Conservation (phyloP, 2,329 filamentous ascomycete species). For the Sclerotiophoma versabilis region DNA sequence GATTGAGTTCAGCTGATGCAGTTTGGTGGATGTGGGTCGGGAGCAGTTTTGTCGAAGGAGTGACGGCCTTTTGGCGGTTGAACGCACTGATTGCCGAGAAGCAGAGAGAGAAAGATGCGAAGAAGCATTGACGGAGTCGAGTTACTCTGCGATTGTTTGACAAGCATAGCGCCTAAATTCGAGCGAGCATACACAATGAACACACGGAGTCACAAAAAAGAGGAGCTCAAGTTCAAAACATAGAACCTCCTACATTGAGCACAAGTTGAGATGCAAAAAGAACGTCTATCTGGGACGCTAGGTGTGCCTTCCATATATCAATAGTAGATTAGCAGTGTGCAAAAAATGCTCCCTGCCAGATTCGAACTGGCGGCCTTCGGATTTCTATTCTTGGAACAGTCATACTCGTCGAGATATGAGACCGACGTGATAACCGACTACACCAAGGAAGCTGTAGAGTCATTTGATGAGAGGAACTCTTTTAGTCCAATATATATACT, state of each 20-base stretch:
- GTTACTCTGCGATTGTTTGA: too few species aligned
- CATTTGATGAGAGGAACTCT: conserved; percentile 6
- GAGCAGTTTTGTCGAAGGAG: conserved; percentile 62
- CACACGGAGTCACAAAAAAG: too few species aligned
- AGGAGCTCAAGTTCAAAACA: too few species aligned
- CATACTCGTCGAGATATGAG: conserved; percentile 36
- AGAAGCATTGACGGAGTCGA: conserved; percentile 37
- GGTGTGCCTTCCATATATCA: not conserved
- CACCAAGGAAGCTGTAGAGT: conserved; percentile 32
- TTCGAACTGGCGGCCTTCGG: conserved; percentile 41
- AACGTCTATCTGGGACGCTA: too few species aligned
- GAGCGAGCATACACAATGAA: not conserved
- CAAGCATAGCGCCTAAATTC: not conserved
- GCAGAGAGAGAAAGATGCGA: conserved; percentile 41
- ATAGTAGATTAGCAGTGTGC: not conserved
- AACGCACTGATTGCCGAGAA: conserved; percentile 32
- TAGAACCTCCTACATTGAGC: too few species aligned
- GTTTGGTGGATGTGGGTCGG: conserved; percentile 64
- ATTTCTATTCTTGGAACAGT: conserved; percentile 32
- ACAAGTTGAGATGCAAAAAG: too few species aligned
- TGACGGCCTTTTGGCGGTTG: conserved; percentile 55
- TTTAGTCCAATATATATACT: too few species aligned
- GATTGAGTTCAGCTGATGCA: conserved; percentile 56
- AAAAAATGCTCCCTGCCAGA: conserved; percentile 31
- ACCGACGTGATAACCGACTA: conserved; percentile 43